Conservation (phyloP, 1,284 basidiomycete genomes). For the Malassezia sympodialis region DNA sequence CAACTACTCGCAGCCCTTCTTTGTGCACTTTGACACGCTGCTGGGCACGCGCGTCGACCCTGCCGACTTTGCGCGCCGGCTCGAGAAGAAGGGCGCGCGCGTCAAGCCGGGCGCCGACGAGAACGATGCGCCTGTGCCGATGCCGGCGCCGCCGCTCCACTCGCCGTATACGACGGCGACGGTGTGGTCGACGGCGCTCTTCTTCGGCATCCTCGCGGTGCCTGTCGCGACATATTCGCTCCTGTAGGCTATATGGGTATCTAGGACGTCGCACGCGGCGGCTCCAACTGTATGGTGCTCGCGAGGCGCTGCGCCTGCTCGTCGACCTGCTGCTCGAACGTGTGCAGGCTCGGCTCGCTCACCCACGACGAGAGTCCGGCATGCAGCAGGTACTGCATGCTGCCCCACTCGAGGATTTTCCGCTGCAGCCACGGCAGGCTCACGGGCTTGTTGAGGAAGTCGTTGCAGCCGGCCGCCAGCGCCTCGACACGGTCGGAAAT, state of each 20-base stretch:
- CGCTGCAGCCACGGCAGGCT: conserved; percentile 88
- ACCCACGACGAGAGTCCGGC: conserved; percentile 19
- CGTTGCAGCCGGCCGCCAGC: conserved; percentile 93
- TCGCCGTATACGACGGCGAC: conserved; percentile 7
- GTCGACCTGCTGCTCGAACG: background rate
- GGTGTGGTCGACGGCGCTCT: conserved; percentile 10
- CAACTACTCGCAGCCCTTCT: conserved; percentile 93
- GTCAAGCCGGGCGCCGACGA: conserved; percentile 17
- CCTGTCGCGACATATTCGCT: conserved; percentile 9
- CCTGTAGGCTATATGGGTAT: background rate
- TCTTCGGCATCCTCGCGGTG: conserved; percentile 2
- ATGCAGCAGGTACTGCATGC: conserved; percentile 49
- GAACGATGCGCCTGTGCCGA: conserved; percentile 1
- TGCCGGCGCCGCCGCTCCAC: background rate
- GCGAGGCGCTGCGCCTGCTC: conserved; percentile 7
- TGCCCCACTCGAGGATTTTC: conserved; percentile 96
- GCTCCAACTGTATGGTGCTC: background rate
- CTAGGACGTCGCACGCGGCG: background rate
- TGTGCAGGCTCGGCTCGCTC: background rate
- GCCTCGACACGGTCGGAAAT: conserved; percentile 89
- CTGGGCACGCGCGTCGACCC: conserved; percentile 65
- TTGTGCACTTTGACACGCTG: conserved; percentile 51
- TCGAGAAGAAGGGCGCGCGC: conserved; percentile 21
- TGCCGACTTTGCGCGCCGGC: conserved; percentile 42
- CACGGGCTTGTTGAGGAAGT: conserved; percentile 96